Conservation (phyloP, 1,284 basidiomycete species). For the Rhodotorula sp. region DNA sequence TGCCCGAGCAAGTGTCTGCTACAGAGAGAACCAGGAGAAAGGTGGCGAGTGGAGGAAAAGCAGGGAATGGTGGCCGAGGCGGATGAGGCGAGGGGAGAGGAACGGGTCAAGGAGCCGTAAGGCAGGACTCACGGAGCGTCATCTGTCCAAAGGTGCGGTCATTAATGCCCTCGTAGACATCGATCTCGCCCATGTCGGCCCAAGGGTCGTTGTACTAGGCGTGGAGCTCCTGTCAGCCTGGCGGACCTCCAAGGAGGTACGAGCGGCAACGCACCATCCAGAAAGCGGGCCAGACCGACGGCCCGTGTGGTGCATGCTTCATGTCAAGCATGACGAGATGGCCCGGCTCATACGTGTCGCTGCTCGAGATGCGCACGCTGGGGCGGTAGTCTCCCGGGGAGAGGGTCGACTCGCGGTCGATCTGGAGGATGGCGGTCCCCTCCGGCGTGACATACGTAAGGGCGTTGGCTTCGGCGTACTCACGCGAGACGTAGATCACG, state of each 20-base stretch:
- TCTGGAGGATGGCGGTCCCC: background rate
- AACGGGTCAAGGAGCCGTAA: background rate
- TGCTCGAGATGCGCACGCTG: background rate
- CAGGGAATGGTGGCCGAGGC: no score
- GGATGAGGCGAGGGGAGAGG: no score
- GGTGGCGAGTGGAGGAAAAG: no score
- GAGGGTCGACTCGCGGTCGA: no score
- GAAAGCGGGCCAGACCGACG: conserved; percentile 41
- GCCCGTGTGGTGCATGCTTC: conserved; percentile 1
- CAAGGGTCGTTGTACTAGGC: conserved; percentile 26
- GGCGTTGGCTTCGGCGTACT: background rate
- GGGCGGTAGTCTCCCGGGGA: background rate
- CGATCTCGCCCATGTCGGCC: conserved; percentile 45
- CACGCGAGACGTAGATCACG: conserved; percentile 13
- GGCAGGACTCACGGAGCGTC: conserved; percentile 26
- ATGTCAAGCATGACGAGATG: conserved; percentile 9
- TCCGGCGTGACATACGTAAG: background rate
- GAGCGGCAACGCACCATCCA: conserved; percentile 23
- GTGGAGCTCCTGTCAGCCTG: no score
- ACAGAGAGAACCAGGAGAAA: no score
- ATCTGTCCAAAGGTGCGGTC: conserved; percentile 36
- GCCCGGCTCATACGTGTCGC: conserved; percentile 5
- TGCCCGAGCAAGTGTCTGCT: no score
- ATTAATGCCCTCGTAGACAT: conserved; percentile 45
- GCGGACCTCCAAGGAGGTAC: no score